phyloP scores from a whole-genome alignment of 2,329 filamentous ascomycete species.

The Botrytis byssoidea region DNA sequence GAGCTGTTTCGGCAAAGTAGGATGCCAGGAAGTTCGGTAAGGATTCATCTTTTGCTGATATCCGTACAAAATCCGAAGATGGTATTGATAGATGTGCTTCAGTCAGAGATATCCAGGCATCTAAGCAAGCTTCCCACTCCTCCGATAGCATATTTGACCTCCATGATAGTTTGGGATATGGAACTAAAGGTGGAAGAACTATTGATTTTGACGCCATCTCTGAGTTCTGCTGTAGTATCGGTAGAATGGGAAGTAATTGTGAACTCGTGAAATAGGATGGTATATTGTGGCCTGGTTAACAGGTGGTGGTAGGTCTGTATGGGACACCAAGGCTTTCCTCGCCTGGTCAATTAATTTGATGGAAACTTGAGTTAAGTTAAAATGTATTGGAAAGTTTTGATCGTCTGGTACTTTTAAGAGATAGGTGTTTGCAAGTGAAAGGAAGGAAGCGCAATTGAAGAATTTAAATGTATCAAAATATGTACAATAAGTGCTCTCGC shows the following conservation, averaged over 20 bases:
- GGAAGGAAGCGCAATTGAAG: neutral
- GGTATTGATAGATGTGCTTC: slow-evolving; percentile 62
- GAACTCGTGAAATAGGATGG: neutral
- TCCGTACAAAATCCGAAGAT: slow-evolving; percentile 53
- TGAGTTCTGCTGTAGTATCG: neutral
- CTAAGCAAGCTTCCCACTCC: slow-evolving; percentile 77
- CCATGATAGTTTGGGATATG: slow-evolving; percentile 70
- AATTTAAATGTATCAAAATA: slow-evolving; percentile 1
- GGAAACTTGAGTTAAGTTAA: neutral
- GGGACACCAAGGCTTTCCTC: neutral
- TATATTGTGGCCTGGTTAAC: neutral
- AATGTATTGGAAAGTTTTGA: neutral
- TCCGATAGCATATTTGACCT: slow-evolving; percentile 61
- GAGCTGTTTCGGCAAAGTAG: slow-evolving; percentile 58
- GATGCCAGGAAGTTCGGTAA: slow-evolving; percentile 63
- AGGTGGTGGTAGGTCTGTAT: neutral
- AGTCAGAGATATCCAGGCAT: slow-evolving; percentile 71
- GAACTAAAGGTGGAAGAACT: slow-evolving; percentile 68
- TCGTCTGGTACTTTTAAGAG: neutral
- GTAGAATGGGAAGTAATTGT: neutral
- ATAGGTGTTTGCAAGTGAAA: neutral
- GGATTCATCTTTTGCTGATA: slow-evolving; percentile 56
- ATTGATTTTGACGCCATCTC: slow-evolving; percentile 20
- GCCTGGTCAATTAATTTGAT: neutral
- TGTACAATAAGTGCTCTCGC: slow-evolving; percentile 19